Percentiles rank a stretch among this genome's conserved stretches.
Conservation (phyloP, 108 stramenopile species). For the Skeletonema costatum region DNA sequence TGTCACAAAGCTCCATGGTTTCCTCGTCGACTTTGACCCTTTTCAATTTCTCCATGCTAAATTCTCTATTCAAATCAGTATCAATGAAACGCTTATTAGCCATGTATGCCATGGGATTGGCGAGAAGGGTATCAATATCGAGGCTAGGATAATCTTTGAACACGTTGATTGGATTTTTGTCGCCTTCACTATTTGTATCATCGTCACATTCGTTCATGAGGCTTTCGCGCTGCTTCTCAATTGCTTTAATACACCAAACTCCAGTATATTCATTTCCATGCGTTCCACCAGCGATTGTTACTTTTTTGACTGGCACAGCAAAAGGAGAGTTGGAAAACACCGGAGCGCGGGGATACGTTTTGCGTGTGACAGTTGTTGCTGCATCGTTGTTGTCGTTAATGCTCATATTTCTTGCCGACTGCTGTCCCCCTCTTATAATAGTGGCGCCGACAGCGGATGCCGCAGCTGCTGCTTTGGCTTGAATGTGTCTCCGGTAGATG, state of each 20-base stretch:
- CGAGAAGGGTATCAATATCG: conserved; percentile 60
- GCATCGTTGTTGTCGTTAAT: too few species aligned
- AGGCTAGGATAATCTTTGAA: conserved; percentile 45
- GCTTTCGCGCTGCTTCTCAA: conserved; percentile 31
- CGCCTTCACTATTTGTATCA: not conserved
- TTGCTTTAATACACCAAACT: conserved; percentile 70
- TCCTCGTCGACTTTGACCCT: conserved; percentile 8
- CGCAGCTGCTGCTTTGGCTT: not conserved
- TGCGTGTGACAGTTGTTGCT: not conserved
- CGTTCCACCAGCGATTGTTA: conserved; percentile 83
- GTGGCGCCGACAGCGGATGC: not conserved
- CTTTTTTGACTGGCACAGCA: conserved; percentile 30
- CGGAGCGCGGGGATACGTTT: conserved; percentile 11
- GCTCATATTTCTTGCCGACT: not conserved
- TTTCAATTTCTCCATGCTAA: conserved; percentile 50
- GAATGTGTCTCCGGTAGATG: not conserved
- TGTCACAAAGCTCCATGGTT: conserved; percentile 17
- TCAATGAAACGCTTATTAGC: conserved; percentile 80
- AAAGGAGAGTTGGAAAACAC: conserved; percentile 16
- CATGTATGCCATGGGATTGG: conserved; percentile 75
- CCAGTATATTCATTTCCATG: conserved; percentile 93
- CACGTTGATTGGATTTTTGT: not conserved
- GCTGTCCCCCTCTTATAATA: not conserved
- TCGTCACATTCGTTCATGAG: conserved; percentile 4
- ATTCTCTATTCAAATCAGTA: conserved; percentile 83